A percentile compares a stretch with the other conserved stretches of the same genome.
Evolutionary conservation across 345 rosid species (phyloP).

Genomic region (Odontarrhena argentea): DNA sequence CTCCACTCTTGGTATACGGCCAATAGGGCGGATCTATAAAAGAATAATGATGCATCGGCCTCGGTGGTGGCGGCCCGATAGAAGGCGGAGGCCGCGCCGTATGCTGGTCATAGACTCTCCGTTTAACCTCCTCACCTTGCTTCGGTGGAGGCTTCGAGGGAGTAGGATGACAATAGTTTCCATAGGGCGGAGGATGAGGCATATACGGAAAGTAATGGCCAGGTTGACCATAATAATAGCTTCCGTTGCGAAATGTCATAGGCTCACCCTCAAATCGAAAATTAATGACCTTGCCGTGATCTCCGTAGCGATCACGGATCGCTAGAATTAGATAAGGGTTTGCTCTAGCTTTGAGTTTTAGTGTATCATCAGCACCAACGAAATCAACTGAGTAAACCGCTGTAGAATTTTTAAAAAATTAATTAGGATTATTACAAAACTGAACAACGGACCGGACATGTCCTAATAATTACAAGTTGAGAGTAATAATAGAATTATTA

Average conservation of each 20-base stretch:
- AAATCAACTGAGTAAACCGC: constrained; percentile 24
- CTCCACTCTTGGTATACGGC: constrained; percentile 3
- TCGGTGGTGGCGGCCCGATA: constrained; percentile 10
- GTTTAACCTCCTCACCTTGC: not conserved
- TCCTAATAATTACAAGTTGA: no score
- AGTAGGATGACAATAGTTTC: constrained; percentile 10
- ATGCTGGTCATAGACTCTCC: constrained; percentile 4
- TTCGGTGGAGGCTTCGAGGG: not conserved
- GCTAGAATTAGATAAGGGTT: constrained; percentile 21
- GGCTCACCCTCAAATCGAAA: constrained; percentile 26
- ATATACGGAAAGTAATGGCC: constrained; percentile 23
- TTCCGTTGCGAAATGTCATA: not conserved
- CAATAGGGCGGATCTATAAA: constrained; percentile 28
- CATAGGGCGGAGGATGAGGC: constrained; percentile 6
- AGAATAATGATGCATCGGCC: constrained; percentile 19
- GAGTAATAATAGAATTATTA: no score
- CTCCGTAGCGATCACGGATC: constrained; percentile 22
- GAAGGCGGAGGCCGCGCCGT: constrained; percentile 15
- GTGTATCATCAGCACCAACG: constrained; percentile 4
- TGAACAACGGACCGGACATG: no score
- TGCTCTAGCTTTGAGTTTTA: constrained; percentile 33
- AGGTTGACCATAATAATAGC: constrained; percentile 15
- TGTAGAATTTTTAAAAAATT: constrained; percentile 5
- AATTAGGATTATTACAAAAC: not conserved
- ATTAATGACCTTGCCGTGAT: constrained; percentile 30